These are phyloP conservation scores for Skeletonema marinoi DNA, from an alignment of 108 stramenopile species.

Conservation along the genomic window DNA sequence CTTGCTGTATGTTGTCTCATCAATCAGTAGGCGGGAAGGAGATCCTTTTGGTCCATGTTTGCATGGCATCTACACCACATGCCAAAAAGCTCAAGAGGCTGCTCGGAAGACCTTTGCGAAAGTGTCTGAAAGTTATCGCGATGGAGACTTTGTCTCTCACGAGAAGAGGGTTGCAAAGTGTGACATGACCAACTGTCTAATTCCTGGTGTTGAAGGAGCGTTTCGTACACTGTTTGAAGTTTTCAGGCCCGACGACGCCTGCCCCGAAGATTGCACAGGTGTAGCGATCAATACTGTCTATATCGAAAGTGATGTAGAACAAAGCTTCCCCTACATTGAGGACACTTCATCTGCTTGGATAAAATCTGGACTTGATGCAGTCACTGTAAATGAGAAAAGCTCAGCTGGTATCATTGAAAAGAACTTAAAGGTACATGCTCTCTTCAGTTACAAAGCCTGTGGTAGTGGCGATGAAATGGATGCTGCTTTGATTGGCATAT, in stretches of 20 bases:
- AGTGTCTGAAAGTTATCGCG: background rate
- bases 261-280: background rate
- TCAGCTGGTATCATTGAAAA: background rate
- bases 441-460: background rate
- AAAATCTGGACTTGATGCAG: background rate
- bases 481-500: background rate
- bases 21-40: background rate
- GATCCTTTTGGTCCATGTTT: background rate
- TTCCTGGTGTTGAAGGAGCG: background rate
- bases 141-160: background rate
- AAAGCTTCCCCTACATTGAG: background rate
- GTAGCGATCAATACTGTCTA: background rate
- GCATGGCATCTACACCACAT: background rate
- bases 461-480: background rate
- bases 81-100: background rate
- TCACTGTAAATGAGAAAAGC: background rate
- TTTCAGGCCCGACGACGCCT: background rate
- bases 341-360: background rate
- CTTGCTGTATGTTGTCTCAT: background rate
- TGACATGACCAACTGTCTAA: background rate
- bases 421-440: background rate
- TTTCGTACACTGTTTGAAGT: background rate
- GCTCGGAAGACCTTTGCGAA: background rate
- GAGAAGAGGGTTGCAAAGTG: background rate
- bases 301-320: background rate